Conservation (phyloP, 441 rosid species). For the Dalechampia spathulata region DNA sequence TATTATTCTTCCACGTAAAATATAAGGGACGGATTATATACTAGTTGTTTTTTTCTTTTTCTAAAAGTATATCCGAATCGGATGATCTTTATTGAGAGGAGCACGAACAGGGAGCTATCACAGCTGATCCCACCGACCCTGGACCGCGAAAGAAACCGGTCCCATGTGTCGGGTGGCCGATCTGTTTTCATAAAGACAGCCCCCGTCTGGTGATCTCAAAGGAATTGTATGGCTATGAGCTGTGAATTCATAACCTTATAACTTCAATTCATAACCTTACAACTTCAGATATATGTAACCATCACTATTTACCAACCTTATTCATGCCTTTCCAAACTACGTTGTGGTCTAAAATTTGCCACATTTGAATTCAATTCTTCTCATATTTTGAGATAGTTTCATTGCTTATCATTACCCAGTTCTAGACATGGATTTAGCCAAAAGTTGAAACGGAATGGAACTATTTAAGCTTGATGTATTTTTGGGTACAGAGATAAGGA, state of each 20-base stretch:
- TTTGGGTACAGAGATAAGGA: not conserved
- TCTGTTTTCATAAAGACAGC: slow-evolving; percentile 6
- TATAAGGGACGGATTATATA: too few species aligned
- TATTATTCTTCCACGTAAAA: too few species aligned
- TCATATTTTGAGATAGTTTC: not conserved
- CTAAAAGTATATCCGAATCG: too few species aligned
- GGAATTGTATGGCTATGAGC: slow-evolving; percentile 22
- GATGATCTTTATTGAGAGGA: too few species aligned
- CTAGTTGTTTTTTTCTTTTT: too few species aligned
- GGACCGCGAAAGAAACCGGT: slow-evolving; percentile 30
- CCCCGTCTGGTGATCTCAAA: slow-evolving; percentile 11
- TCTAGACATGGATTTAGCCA: too few species aligned
- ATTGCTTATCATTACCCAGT: too few species aligned
- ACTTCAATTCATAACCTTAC: not conserved
- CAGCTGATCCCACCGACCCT: slow-evolving; percentile 32
- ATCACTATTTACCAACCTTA: slow-evolving; percentile 6
- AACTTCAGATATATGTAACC: not conserved
- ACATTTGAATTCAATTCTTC: slow-evolving; percentile 7
- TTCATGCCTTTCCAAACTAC: not conserved
- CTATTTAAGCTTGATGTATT: not conserved
- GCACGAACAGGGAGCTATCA: slow-evolving; percentile 21
- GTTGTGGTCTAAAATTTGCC: slow-evolving; percentile 12
- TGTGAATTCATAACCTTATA: slow-evolving; percentile 1
- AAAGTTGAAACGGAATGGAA: too few species aligned
- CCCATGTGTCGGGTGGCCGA: slow-evolving; percentile 56